phyloP scores from a whole-genome alignment of 2,329 filamentous ascomycete genomes.

The Magnaporthiopsis incrustans region DNA sequence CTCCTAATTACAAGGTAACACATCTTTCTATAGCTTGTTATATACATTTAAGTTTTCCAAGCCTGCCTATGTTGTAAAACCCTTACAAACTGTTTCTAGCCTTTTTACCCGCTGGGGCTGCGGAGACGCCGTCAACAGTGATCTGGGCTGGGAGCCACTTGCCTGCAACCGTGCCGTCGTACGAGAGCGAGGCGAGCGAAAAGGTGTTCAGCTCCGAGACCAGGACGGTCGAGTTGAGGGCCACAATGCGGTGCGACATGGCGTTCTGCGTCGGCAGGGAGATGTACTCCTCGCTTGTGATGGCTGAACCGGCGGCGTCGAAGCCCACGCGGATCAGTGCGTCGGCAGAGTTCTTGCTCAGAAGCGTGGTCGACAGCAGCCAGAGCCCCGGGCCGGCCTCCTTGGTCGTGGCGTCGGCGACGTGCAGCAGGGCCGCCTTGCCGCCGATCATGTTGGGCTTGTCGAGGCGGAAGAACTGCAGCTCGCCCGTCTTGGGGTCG shows the following conservation, averaged over 20 bases:
- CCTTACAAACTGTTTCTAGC: no score
- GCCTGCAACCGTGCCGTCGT: no score
- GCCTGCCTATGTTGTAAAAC: no score
- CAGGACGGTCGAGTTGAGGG: not conserved
- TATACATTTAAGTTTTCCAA: no score
- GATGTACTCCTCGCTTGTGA: not conserved
- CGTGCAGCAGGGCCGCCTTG: not conserved
- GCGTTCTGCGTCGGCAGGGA: not conserved
- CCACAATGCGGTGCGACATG: not conserved
- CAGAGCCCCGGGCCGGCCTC: not conserved
- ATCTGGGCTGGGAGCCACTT: no score
- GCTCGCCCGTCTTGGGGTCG: not conserved
- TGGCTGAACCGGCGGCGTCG: no score
- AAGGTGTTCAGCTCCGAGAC: not conserved
- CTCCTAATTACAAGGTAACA: no score
- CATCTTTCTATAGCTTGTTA: no score
- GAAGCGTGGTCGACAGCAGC: not conserved
- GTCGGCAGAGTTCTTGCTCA: not conserved
- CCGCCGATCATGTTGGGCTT: not conserved
- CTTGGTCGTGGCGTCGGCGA: not conserved
- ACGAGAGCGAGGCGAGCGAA: not conserved
- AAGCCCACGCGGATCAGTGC: not conserved
- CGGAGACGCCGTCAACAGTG: no score
- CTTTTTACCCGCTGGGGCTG: no score
- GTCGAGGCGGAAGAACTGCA: not conserved